Evolutionary conservation across 2,329 filamentous ascomycete genomes (phyloP).

Genomic region (Geoglossum cookeanum): DNA sequence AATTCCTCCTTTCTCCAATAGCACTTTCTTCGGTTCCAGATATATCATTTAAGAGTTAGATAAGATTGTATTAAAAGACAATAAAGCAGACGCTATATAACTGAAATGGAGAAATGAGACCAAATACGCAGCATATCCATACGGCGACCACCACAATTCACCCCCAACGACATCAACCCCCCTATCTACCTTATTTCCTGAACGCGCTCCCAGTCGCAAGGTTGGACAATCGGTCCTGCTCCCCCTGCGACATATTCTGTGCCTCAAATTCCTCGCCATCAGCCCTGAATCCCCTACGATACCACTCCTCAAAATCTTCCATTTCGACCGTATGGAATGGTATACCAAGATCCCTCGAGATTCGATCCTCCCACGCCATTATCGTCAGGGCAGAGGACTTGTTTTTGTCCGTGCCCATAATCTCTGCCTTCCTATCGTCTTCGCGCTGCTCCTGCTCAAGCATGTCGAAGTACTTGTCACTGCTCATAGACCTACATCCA

Average conservation of each 20-base stretch:
- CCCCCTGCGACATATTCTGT: not conserved
- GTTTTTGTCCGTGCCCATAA: not conserved
- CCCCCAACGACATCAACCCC: not conserved
- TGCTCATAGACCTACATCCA: not conserved
- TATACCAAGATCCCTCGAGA: conserved; percentile 8
- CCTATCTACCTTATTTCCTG: not conserved
- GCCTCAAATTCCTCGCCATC: not conserved
- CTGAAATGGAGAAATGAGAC: not conserved
- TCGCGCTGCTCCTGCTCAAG: not conserved
- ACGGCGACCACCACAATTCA: not conserved
- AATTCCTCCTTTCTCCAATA: no score
- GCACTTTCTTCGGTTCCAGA: no score
- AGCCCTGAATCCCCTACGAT: conserved; percentile 2
- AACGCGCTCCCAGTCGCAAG: not conserved
- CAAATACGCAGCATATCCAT: not conserved
- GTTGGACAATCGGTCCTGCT: not conserved
- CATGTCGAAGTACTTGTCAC: not conserved
- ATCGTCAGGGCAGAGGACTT: not conserved
- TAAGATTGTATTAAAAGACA: no score
- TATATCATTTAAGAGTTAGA: no score
- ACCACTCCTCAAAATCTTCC: conserved; percentile 6
- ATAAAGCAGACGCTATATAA: no score
- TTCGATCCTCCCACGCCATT: conserved; percentile 5
- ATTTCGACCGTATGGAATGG: conserved; percentile 6
- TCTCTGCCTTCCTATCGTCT: not conserved